Evolutionary conservation across 164 flowering plant species (phyloP), one percentile per base, ranked within the genome.

Genomic region (Magnolia kwangsiensis): DNA sequence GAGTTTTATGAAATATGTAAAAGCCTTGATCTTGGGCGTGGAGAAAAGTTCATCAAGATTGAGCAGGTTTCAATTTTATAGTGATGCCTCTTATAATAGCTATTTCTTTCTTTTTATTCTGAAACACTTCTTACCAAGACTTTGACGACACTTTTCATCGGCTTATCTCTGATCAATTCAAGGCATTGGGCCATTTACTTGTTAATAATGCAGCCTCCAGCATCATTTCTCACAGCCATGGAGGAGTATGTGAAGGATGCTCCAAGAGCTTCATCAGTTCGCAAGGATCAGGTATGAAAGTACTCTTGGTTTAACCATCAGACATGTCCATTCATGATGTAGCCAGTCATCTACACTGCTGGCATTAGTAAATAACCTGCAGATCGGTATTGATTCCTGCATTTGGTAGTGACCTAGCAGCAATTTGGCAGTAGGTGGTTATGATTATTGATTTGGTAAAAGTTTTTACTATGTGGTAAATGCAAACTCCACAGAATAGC

Each of bases 161-260:
- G 49, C 19, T 67, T 11, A 14, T 50, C 68, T 59, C 21, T 72
- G 13, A 50, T 78, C 51, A 69, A 20, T 66, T 31, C 10, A 29
- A 31, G 45, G 11, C 31, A 29, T 13, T 72, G 63, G 45, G 29
- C 59, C 21, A 1, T 58, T 74, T 78, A 1, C 74, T 78, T 76
- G 7, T 77, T 64, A 20, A 67, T 74, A 66, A 65, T 68, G 84
- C 86, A 96, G 99, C 93, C 99, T 45, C 98, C 96, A 59, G 85
- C 92, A 82, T 96, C 99, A 77, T 96, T 96, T 83, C 69, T 92
- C 77, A 95, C 91, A 85, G 89, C 99, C 76, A 96, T 96, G 99
- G 99, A 94, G 79, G 99, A 96, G 83, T 96, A 92, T 81, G 95
- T 96, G 13, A 89, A 83, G 82, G 99, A 96, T 51, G 99, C 98